Conservation (phyloP, 257 asterid genomes). For the Jasminum sambac region DNA sequence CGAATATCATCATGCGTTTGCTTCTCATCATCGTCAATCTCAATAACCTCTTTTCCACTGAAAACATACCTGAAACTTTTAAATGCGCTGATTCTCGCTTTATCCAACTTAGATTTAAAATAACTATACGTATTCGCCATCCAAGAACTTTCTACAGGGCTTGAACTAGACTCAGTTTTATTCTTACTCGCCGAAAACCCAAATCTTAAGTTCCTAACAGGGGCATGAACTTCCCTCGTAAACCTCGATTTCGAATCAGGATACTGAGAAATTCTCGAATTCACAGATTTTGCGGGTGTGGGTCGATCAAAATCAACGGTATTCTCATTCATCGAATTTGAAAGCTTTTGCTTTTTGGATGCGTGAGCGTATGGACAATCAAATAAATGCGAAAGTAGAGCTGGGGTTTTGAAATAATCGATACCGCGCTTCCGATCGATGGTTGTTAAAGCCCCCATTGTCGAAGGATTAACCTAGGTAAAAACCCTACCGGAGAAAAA, state of each 20-base stretch:
- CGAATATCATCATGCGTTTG: conserved; percentile 17
- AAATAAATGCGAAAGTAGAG: conserved; percentile 22
- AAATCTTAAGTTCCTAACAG: conserved; percentile 39
- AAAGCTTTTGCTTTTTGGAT: conserved; percentile 46
- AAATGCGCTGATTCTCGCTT: conserved; percentile 22
- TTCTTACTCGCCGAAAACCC: conserved; percentile 20
- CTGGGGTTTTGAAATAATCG: conserved; percentile 33
- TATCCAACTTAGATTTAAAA: background rate
- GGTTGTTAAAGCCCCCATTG: conserved; percentile 69
- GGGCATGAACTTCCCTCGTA: conserved; percentile 62
- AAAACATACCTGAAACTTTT: conserved; percentile 29
- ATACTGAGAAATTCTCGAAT: conserved; percentile 35
- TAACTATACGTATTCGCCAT: conserved; percentile 36
- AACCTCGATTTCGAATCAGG: conserved; percentile 37
- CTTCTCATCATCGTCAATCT: conserved; percentile 35
- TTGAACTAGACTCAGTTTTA: conserved; percentile 18
- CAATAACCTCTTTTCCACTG: conserved; percentile 46
- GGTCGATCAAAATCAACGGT: conserved; percentile 21
- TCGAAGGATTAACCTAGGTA: conserved; percentile 10
- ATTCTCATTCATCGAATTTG: conserved; percentile 13
- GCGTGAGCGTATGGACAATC: conserved; percentile 33
- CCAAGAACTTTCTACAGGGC: conserved; percentile 15
- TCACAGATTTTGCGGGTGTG: conserved; percentile 20
- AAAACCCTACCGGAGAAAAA: conserved; percentile 16
- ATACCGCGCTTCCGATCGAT: conserved; percentile 55